These are phyloP conservation scores for Sporopachydermia quercuum DNA, from an alignment of 805 yeast genomes.

Conservation along the genomic window DNA sequence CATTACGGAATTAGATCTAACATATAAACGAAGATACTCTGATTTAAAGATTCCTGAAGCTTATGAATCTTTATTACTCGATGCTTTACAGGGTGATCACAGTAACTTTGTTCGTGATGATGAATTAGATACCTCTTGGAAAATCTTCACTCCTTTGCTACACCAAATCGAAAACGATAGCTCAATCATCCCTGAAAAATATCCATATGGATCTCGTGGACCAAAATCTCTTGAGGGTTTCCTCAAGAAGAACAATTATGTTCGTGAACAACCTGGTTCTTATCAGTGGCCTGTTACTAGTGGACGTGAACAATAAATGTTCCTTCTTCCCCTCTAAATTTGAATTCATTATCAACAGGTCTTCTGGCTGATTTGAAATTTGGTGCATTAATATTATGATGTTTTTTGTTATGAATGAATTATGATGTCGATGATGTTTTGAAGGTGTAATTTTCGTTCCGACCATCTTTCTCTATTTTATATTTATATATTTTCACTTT, in stretches of 20 bases:
- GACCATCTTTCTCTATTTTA: no score
- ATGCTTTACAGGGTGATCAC: slow-evolving; percentile 82
- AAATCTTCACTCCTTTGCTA: slow-evolving; percentile 80
- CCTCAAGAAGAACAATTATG: slow-evolving; percentile 57
- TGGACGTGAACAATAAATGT: background rate
- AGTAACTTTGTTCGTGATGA: slow-evolving; percentile 97
- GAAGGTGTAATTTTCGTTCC: no score
- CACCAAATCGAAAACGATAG: slow-evolving; percentile 59
- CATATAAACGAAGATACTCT: slow-evolving; percentile 67
- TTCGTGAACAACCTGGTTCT: slow-evolving; percentile 41
- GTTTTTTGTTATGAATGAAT: no score
- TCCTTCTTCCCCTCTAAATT: no score
- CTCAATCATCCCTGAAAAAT: slow-evolving; percentile 52
- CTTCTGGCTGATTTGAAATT: no score
- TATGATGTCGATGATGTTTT: no score
- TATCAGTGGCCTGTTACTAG: slow-evolving; percentile 89
- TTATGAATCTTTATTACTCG: slow-evolving; percentile 88
- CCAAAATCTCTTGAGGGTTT: slow-evolving; percentile 52
- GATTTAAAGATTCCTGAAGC: slow-evolving; percentile 96
- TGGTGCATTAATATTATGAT: no score
- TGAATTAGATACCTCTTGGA: slow-evolving; percentile 90
- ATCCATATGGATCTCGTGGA: slow-evolving; percentile 87
- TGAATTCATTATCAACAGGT: no score
- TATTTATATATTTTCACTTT: no score
- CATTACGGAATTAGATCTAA: slow-evolving; percentile 79